A percentile compares a stretch with the other conserved stretches of the same genome.
Evolutionary conservation across 2,329 filamentous ascomycete species (phyloP).

Genomic region (Xylaria sp.): DNA sequence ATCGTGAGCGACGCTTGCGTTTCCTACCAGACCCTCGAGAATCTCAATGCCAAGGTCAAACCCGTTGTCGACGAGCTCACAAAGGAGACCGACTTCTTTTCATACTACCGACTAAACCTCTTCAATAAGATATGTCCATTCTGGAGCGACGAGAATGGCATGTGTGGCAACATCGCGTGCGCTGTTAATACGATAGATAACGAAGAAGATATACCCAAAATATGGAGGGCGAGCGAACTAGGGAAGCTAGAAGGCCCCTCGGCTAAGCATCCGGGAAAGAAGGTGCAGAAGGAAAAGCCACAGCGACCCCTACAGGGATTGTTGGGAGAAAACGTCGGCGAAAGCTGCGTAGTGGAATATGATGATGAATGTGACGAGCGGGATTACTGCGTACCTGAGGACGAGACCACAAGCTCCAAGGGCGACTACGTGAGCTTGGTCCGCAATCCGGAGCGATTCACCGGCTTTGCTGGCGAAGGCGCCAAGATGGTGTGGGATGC

Average conservation of each 20-base stretch:
- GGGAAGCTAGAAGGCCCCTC: conserved; percentile 91
- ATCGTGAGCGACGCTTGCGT: conserved; percentile 95
- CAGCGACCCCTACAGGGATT: conserved; percentile 79
- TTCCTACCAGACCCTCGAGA: conserved; percentile 88
- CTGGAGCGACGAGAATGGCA: conserved; percentile 89
- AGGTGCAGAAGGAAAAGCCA: conserved; percentile 72
- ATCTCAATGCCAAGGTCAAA: conserved; percentile 76
- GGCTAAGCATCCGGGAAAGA: conserved; percentile 83
- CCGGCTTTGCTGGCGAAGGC: conserved; percentile 85
- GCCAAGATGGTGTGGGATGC: conserved; percentile 94
- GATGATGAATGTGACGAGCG: conserved; percentile 96
- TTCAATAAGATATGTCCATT: conserved; percentile 96
- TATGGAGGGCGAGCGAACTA: conserved; percentile 91
- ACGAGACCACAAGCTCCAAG: conserved; percentile 83
- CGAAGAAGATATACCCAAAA: conserved; percentile 88
- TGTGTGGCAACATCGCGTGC: conserved; percentile 97
- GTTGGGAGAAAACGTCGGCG: conserved; percentile 84
- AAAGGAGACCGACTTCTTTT: conserved; percentile 93
- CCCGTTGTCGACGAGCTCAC: conserved; percentile 82
- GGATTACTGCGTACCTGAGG: conserved; percentile 95
- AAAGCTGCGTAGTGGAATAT: conserved; percentile 96
- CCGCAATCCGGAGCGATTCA: conserved; percentile 94
- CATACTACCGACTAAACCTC: conserved; percentile 93
- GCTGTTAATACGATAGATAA: conserved; percentile 94
- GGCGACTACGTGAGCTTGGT: conserved; percentile 96